A percentile compares a stretch with the other conserved stretches of the same genome.
phyloP scores from a whole-genome alignment of 768 basidiomycete genomes.

The Trametes cinnabarina region DNA sequence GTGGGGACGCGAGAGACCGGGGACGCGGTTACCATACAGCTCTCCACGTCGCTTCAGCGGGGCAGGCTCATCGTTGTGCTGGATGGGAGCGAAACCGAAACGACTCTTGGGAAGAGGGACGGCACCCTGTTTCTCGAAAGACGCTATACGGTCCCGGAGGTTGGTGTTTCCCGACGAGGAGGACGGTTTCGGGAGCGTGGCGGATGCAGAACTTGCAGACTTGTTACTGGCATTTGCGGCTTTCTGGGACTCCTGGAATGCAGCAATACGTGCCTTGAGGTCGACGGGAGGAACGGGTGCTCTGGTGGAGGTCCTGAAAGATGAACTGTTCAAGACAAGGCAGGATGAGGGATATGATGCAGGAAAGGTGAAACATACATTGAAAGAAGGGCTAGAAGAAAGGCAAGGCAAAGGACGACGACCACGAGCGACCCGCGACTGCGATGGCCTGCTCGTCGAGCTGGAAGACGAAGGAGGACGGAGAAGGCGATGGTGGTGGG shows the following conservation, averaged over 20 bases:
- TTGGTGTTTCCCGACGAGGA: conserved; percentile 7
- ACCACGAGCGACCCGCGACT: conserved; percentile 35
- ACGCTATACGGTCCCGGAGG: conserved; percentile 71
- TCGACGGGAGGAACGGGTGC: conserved; percentile 39
- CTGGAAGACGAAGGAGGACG: conserved; percentile 2
- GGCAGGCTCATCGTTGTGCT: conserved; percentile 45
- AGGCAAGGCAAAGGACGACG: conserved; percentile 22
- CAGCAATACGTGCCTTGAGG: conserved; percentile 82
- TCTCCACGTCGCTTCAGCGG: conserved; percentile 56
- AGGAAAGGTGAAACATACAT: conserved; percentile 21
- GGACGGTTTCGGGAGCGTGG: conserved; percentile 10
- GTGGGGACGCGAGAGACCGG: conserved; percentile 30
- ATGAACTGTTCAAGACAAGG: conserved; percentile 1
- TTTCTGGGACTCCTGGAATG: conserved; percentile 60
- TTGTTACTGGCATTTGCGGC: conserved; percentile 17
- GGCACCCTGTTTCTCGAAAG: conserved; percentile 76
- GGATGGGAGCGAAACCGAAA: conserved; percentile 67
- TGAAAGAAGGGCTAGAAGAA: conserved; percentile 21
- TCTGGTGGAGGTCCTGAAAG: conserved; percentile 26
- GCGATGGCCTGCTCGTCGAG: conserved; percentile 29
- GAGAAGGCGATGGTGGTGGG: conserved; percentile 23
- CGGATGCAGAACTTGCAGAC: conserved; percentile 22
- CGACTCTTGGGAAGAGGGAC: conserved; percentile 73
- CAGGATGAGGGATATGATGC: neutral
- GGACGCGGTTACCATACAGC: conserved; percentile 73